Base-by-base conservation (phyloP, 495 filamentous ascomycete species). In the Penicillium crystallinum region DNA sequence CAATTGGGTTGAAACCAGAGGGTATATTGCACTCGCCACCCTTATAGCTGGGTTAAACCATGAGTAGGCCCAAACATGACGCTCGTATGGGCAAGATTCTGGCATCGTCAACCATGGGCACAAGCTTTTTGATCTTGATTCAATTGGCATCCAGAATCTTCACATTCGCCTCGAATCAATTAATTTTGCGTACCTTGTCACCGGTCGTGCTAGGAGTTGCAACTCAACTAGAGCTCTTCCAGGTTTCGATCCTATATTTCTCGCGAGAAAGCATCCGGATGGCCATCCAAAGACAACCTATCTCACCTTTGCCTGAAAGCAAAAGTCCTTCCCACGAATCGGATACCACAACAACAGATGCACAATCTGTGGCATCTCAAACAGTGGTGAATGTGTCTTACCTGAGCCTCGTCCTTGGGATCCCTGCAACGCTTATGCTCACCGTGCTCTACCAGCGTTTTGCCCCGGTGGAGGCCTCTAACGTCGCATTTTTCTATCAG, bases 81-180 rank as follows among this genome's bases (percentile, higher is more conserved):
- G 58, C 53, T 43, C 46, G 51, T 43, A 50, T 52, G 37, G 56
- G 56, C 44, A 60, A 48, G 29, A 49, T 67, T 42, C 45, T 70
- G 39, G 59, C 64, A 9, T 73, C 69, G 19, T 84, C 87, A 6
- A 78, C 80, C 17, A 71, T 79, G 41, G 90, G 89, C 17, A 91
- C 90, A 21, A 88, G 87, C 9, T 81, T 91, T 55, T 78, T 99
- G 49, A 91, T 99, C 61, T 72, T 89, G 44, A 81, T 96, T 17
- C 92, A 96, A 67, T 73, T 97, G 58, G 72, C 73, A 31, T 96
- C 91, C 12, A 86, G 92, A 42, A 81, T 86, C 36, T 72, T 96
- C 53, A 97, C 93, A 22, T 99, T 99, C 68, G 67, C 81, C 38
- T 83, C 91, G 49, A 97, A 97, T 74, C 91, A 97, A 67, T 46